Evolutionary conservation across 352 stramenopile genomes (phyloP).

Genomic region (Globisporangium nunn): DNA sequence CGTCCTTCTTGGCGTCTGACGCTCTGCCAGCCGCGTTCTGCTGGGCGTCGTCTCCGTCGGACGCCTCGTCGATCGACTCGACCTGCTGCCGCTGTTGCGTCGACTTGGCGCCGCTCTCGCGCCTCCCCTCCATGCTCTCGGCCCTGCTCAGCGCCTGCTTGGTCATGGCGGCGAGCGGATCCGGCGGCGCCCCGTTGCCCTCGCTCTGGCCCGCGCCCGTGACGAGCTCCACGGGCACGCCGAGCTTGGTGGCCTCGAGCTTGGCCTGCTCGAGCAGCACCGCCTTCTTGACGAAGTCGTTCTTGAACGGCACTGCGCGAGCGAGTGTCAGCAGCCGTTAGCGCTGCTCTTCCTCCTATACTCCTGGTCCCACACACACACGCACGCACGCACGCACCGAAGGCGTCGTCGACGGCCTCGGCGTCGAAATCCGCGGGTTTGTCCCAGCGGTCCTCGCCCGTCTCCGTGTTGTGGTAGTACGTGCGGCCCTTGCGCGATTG

Average conservation of each 20-base stretch:
- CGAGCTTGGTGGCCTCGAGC: slow-evolving; percentile 59
- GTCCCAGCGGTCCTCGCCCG: slow-evolving; percentile 72
- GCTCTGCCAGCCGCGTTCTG: background rate
- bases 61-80: background rate
- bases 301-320: slow-evolving; percentile 68
- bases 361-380: background rate
- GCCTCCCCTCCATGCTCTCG: slow-evolving; percentile 24
- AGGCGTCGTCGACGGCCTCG: slow-evolving; percentile 46
- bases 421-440: slow-evolving; percentile 58
- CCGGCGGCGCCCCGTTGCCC: background rate
- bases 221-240: slow-evolving; percentile 54
- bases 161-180: slow-evolving; percentile 2
- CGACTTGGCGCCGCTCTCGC: background rate
- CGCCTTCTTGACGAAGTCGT: slow-evolving; percentile 74
- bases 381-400: slow-evolving; percentile 25
- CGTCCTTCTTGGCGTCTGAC: background rate
- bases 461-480: slow-evolving; percentile 85
- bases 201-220: slow-evolving; percentile 32
- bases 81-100: background rate
- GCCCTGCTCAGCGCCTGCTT: slow-evolving; percentile 86
- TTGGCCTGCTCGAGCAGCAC: slow-evolving; percentile 73
- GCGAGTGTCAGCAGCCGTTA: too few relatives aligned
- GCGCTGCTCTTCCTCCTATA: too few relatives aligned
- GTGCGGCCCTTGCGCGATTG: slow-evolving; percentile 48
- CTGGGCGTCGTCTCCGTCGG: background rate